Conservation (phyloP, 2,329 filamentous ascomycete genomes). For the Colletotrichum karsti region DNA sequence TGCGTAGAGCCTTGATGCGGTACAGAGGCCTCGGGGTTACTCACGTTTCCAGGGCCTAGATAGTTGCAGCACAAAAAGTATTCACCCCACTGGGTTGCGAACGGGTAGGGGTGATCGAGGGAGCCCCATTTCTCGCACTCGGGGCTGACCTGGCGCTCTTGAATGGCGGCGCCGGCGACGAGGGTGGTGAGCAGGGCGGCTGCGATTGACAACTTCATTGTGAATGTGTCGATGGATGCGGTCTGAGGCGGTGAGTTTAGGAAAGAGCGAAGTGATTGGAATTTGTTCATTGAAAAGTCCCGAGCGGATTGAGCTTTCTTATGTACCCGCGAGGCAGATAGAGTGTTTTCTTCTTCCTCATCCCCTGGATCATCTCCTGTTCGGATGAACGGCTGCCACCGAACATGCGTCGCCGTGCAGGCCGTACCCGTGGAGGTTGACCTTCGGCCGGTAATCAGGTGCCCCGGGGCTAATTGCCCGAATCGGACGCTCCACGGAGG, state of each 20-base stretch:
- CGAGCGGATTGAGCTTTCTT: neutral
- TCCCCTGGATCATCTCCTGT: neutral
- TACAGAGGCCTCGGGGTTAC: too few relatives aligned
- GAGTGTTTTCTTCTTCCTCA: neutral
- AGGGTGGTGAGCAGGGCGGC: neutral
- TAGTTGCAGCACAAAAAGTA: neutral
- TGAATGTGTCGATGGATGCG: neutral
- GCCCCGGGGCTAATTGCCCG: neutral
- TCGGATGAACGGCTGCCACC: neutral
- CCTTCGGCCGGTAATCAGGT: neutral
- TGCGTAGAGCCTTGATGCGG: too few relatives aligned
- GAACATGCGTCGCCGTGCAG: neutral
- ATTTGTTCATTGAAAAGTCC: neutral
- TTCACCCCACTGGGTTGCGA: neutral
- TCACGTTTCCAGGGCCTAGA: neutral
- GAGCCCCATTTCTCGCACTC: neutral
- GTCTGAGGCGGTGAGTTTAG: neutral
- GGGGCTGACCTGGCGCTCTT: conserved; percentile 9
- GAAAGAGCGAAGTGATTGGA: neutral
- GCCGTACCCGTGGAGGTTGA: neutral
- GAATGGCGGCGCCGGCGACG: neutral
- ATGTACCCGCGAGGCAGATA: neutral
- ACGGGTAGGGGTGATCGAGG: neutral
- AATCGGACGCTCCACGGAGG: neutral
- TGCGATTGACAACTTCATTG: neutral